phyloP scores from a whole-genome alignment of 1,284 basidiomycete species.

The Inonotus obliquus region DNA sequence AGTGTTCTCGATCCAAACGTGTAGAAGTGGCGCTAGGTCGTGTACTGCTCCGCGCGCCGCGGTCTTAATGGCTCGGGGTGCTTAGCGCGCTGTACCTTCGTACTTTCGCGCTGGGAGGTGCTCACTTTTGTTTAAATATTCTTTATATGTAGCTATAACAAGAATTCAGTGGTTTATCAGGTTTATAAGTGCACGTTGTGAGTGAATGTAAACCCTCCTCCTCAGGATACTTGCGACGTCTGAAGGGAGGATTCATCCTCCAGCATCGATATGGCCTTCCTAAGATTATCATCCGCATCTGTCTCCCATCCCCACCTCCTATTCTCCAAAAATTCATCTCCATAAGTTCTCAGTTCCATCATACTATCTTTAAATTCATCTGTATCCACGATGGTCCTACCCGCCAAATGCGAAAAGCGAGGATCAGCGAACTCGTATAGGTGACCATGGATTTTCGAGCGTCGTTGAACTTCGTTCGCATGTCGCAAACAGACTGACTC shows the following conservation, averaged over 20 bases:
- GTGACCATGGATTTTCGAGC: constrained; percentile 26
- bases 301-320: constrained; percentile 28
- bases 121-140: too few relatives aligned
- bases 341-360: constrained; percentile 24
- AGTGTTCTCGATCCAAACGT: too few relatives aligned
- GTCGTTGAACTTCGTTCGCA: constrained; percentile 27
- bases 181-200: too few relatives aligned
- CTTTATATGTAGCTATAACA: too few relatives aligned
- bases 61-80: too few relatives aligned
- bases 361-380: background rate
- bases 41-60: too few relatives aligned
- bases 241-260: background rate
- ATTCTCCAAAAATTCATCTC: constrained; percentile 27
- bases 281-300: constrained; percentile 12
- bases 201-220: too few relatives aligned
- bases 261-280: background rate
- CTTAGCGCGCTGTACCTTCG: too few relatives aligned
- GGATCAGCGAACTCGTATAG: constrained; percentile 25
- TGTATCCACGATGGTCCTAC: background rate
- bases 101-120: too few relatives aligned
- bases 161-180: too few relatives aligned
- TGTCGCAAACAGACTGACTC: constrained; percentile 35
- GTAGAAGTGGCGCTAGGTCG: too few relatives aligned
- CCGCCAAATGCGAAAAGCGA: constrained; percentile 18
- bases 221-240: background rate